Evolutionary conservation across 257 asterid genomes (phyloP), one percentile per base, ranked within the genome.

Genomic region (Nicotiana noctiflora): DNA sequence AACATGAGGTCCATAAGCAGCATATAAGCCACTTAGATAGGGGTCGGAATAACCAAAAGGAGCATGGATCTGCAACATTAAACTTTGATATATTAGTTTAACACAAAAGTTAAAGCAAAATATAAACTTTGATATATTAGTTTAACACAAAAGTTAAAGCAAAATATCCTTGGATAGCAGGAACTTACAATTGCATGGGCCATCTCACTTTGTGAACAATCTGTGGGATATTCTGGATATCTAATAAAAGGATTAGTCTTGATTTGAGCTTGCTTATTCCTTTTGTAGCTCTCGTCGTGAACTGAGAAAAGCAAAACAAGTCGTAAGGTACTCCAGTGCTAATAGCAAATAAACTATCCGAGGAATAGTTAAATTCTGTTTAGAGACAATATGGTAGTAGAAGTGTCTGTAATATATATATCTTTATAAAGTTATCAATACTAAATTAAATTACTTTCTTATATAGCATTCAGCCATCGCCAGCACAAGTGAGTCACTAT

Each of bases 1-100:
- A 83, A 87, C 79, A 84, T 88, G 98, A 76, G 92, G 93, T 55
- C 94, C 93, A 46, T 91, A 94, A 74, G 96, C 52, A 74, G 96
- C 52, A 68, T 80, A 90, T 23, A 93, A 79, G 46, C 97, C 92
- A 40, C 86, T 72, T 74, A 70, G 78, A 92, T 85, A 91, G 64
- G 97, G 92, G 82, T 92, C 97, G 9, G 93, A 8, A 78, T 89
- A 92, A 79, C 88, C 85, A 85, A 85, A 87, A 3, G 92, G 93
- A 86, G 88, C 68, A 74, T 87, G 92, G 80, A 84, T 79, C 90
- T 88, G 88, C 76, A 29, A 76, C 14, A 34, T 15, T 13, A 57
- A 37, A 74, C 77, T 19, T 52, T 55, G 15, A 53, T 64, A 5
- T 15, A 74, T 84, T 52, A 82, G 66, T 74, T 49, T 27, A 75